These are phyloP conservation scores for Trichoderma polysporum DNA, from an alignment of 2,329 filamentous ascomycete genomes.

Conservation along the genomic window DNA sequence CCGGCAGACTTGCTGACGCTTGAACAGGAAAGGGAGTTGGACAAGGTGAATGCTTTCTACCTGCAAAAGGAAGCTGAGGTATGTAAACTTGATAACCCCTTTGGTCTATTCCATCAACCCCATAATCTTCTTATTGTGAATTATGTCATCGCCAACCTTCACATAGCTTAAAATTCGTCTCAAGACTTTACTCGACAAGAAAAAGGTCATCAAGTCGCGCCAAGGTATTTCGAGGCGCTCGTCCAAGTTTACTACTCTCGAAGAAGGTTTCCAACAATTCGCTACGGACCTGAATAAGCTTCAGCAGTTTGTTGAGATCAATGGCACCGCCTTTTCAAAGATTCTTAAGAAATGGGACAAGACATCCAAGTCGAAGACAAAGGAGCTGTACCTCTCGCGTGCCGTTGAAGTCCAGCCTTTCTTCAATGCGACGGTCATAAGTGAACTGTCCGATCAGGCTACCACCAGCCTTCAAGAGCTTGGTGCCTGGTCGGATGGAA, in stretches of 20 bases:
- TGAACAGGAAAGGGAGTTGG: slow-evolving; percentile 85
- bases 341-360: slow-evolving; percentile 99
- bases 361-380: slow-evolving; percentile 97
- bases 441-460: slow-evolving; percentile 92
- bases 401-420: slow-evolving; percentile 97
- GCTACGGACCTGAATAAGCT: slow-evolving; percentile 95
- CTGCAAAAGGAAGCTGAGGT: slow-evolving; percentile 98
- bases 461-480: slow-evolving; percentile 95
- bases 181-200: slow-evolving; percentile 91
- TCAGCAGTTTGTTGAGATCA: slow-evolving; percentile 97
- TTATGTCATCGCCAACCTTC: not conserved
- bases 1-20: slow-evolving; percentile 40
- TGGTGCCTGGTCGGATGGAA: slow-evolving; percentile 94
- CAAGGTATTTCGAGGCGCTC: slow-evolving; percentile 80
- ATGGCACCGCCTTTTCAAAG: slow-evolving; percentile 96
- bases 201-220: slow-evolving; percentile 82
- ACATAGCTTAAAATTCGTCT: slow-evolving; percentile 85
- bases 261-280: slow-evolving; percentile 97
- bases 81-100: slow-evolving; percentile 35
- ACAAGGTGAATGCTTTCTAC: slow-evolving; percentile 98
- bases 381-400: slow-evolving; percentile 92
- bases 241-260: slow-evolving; percentile 88
- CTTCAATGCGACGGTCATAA: slow-evolving; percentile 96
- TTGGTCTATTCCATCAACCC: not conserved
- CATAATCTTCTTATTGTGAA: not conserved